Evolutionary conservation across 2,329 filamentous ascomycete species (phyloP).

Genomic region (Microascus cirrosus): DNA sequence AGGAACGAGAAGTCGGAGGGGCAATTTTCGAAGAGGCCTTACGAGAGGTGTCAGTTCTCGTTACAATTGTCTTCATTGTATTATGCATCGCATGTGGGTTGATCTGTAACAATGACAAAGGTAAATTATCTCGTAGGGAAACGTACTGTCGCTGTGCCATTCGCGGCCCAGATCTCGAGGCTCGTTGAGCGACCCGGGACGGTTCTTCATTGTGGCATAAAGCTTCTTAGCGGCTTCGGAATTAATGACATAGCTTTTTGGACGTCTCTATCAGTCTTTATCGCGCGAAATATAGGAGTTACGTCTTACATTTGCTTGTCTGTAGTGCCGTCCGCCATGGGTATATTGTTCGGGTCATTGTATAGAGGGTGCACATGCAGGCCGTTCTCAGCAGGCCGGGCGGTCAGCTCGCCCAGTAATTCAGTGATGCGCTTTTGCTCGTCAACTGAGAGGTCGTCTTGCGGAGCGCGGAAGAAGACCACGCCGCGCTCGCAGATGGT

Average conservation of each 20-base stretch:
- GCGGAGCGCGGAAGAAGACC: constrained; percentile 22
- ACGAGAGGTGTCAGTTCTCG: background rate
- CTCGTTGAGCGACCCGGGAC: constrained; percentile 12
- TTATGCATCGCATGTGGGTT: background rate
- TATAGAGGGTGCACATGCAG: constrained; percentile 51
- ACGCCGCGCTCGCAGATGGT: constrained; percentile 29
- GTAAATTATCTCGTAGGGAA: too few relatives aligned
- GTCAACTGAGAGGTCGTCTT: constrained; percentile 19
- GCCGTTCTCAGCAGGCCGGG: constrained; percentile 41
- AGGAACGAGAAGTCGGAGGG: constrained; percentile 51
- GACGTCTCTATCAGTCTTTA: background rate
- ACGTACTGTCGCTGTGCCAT: constrained; percentile 46
- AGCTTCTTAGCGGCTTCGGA: constrained; percentile 20
- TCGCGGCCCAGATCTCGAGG: constrained; percentile 14
- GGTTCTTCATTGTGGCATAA: constrained; percentile 23
- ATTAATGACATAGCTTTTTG: constrained; percentile 22
- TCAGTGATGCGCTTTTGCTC: constrained; percentile 24
- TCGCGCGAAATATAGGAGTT: background rate
- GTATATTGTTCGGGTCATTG: constrained; percentile 30
- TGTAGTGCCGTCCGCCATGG: constrained; percentile 22
- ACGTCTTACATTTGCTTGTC: constrained; percentile 22
- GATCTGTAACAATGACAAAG: background rate
- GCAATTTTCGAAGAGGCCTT: constrained; percentile 34
- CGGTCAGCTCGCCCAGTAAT: constrained; percentile 12
- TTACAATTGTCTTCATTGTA: background rate